Evolutionary conservation across 2,329 filamentous ascomycete species (phyloP), one percentile per base, ranked within the genome.

Genomic region (Fusarium phyllophilum): DNA sequence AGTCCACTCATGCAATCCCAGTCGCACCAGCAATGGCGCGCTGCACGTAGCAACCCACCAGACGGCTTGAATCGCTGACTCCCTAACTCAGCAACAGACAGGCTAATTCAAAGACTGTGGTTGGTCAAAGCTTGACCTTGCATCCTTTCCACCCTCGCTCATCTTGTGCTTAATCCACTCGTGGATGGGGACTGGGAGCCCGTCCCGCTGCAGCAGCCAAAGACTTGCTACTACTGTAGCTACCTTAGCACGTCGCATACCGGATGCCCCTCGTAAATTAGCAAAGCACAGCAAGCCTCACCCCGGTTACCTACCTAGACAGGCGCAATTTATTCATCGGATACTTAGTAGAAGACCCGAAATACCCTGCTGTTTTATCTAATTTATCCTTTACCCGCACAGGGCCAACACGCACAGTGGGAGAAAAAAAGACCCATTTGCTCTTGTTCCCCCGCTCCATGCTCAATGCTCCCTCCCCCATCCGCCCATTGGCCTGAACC

Each of bases 1-100:
- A 62, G 63, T 68, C 68, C 64, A 74, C 72, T 75, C 72, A 72
- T 63, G 72, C 60, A 74, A 74, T 69, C 72, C 68, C 51, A 71
- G 72, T 74, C 72, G 72, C 72, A 74, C 72, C 71, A 74, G 71
- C 72, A 72, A 74, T 74, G 72, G 71, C 68, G 71, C 67, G 63
- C 72, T 74, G 69, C 66, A 74, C 67, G 65, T 61, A 72, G 68
- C 67, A 66, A 69, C 66, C 67, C 72, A 74, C 75, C 65, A 48
- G 64, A 68, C 61, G 51, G 61, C 69, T 71, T 72, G 69, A 78
- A 78, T 75, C 70, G 65, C 61, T 60, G 69, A 76, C 75, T 77
- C 75, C 76, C 76, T 63, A 78, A 78, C 76, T 77, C 69, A 78
- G 76, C 75, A 78, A 78, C 75, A 71, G 66, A 76, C 74, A 75